Evolutionary conservation across 805 yeast genomes (phyloP), one percentile per base, ranked within the genome.

Genomic region (Candida namnaoensis): DNA sequence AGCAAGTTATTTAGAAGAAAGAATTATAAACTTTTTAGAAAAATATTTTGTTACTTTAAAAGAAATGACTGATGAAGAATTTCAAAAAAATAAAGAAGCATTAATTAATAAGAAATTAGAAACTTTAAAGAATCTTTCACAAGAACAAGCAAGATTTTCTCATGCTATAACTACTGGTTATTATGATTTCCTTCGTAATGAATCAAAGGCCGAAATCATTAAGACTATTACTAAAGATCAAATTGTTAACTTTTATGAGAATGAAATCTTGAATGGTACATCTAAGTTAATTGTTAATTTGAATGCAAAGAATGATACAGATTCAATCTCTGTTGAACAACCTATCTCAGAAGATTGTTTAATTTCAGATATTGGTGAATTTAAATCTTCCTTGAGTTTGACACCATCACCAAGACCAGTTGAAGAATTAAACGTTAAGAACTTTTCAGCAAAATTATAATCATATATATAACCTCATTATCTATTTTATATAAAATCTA

Each of bases 81-180:
- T 82, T 51, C 65, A 66, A 15, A 77, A 77, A 49, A 85, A 82
- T 59, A 81, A 84, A 41, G 72, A 71, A 40, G 83, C 95, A 1
- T 70, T 90, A 44, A 60, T 79, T 41, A 71, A 73, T 43, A 76
- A 76, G 58, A 78, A 86, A 50, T 61, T 76, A 35, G 85, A 84
- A 53, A 85, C 83, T 51, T 69, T 75, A 52, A 87, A 86, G 62
- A 88, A 88, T 51, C 68, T 90, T 62, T 65, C 68, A 41, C 96
- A 91, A 57, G 98, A 93, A 61, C 70, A 76, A 38, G 55, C 65
- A 9, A 66, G 80, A 51, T 81, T 76, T 58, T 79, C 88, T 76
- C 68, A 72, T 41, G 70, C 77, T 12, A 82, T 93, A 43, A 74
- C 76, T 28, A 70, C 77, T 43, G 96, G 96, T 6, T 83, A 68